Conservation (phyloP, 2,329 filamentous ascomycete genomes). For the Xylariaceae sp. region DNA sequence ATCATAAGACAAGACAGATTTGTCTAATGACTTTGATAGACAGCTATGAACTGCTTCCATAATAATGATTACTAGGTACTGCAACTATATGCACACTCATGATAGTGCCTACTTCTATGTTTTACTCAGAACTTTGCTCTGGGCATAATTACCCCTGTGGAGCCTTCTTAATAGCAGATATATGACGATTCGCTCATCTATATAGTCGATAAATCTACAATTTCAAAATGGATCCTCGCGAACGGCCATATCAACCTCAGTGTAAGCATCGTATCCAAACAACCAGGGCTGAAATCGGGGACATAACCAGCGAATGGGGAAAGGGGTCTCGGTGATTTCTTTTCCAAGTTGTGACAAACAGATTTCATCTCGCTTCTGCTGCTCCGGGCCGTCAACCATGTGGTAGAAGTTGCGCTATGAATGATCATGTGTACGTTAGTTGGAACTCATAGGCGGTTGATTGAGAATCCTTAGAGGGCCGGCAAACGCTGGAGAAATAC, state of each 20-base stretch:
- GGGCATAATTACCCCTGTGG: no score
- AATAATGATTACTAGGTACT: no score
- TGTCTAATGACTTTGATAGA: no score
- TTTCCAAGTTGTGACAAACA: constrained; percentile 60
- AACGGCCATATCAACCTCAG: constrained; percentile 50
- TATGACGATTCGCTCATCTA: no score
- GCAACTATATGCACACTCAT: no score
- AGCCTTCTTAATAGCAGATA: no score
- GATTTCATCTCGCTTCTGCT: constrained; percentile 58
- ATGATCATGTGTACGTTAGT: background rate
- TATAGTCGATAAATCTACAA: background rate
- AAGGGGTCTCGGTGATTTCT: constrained; percentile 51
- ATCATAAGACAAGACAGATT: no score
- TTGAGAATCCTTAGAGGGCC: background rate
- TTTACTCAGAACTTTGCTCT: no score
- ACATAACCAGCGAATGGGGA: constrained; percentile 67
- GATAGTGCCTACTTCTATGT: no score
- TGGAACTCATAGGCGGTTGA: background rate
- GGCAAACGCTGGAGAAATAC: background rate
- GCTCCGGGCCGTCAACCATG: constrained; percentile 57
- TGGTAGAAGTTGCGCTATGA: constrained; percentile 55
- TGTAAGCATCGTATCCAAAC: constrained; percentile 65
- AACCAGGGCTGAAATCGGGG: constrained; percentile 65
- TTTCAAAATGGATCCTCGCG: constrained; percentile 24
- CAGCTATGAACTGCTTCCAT: no score